Evolutionary conservation across 2,329 filamentous ascomycete genomes (phyloP).

Genomic region (Paecilomyces sp.): DNA sequence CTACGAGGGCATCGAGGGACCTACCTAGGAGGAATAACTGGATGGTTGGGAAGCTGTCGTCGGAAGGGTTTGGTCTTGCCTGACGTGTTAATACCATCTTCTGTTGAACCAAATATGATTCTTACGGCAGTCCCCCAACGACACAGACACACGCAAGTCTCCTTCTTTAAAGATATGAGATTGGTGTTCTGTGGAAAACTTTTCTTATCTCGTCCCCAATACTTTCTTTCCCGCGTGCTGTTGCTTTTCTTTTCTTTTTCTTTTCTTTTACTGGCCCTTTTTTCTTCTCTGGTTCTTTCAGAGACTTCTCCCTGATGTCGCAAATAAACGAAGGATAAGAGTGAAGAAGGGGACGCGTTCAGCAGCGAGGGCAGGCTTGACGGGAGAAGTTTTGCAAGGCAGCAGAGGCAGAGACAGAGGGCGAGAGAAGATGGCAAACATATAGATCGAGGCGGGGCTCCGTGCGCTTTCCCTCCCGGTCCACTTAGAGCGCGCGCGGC

Average conservation of each 20-base stretch:
- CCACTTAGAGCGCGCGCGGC: constrained; percentile 1
- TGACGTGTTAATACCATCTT: constrained; percentile 55
- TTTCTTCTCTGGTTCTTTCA: background rate
- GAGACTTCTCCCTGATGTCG: background rate
- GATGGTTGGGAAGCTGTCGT: constrained; percentile 68
- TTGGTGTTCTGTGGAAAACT: background rate
- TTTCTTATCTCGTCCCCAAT: background rate
- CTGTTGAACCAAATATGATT: constrained; percentile 40
- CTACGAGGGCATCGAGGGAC: constrained; percentile 20
- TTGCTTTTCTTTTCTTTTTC: background rate
- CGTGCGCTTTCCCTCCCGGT: constrained; percentile 2
- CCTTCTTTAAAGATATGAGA: constrained; percentile 7
- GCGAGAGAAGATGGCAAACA: background rate
- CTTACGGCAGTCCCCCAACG: constrained; percentile 42
- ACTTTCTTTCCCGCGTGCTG: background rate
- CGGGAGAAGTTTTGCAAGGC: background rate
- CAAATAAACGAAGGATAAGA: background rate
- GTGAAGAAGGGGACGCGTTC: background rate
- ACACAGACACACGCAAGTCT: constrained; percentile 10
- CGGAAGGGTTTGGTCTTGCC: constrained; percentile 52
- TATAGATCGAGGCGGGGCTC: background rate
- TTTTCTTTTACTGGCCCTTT: background rate
- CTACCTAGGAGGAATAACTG: constrained; percentile 81
- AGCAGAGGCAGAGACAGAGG: background rate
- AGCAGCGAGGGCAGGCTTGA: background rate